Percentiles rank a stretch among this genome's conserved stretches.
Evolutionary conservation across 768 basidiomycete genomes (phyloP).

Genomic region (Termitomyces sp.): DNA sequence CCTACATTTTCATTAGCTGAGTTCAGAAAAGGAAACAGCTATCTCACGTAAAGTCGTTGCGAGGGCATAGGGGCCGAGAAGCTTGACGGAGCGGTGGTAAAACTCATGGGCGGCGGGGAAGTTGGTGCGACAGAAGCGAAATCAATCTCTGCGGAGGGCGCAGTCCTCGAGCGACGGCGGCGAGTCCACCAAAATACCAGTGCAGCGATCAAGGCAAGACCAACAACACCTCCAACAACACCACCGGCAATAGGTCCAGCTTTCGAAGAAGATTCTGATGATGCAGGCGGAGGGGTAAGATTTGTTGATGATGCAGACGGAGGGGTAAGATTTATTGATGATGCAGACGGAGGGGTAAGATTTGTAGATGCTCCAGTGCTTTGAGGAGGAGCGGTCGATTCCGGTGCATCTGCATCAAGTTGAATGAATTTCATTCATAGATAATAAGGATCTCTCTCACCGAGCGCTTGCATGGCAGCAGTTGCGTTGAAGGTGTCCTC

Average conservation of each 20-base stretch:
- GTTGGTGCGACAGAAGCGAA: constrained; percentile 13
- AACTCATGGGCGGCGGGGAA: constrained; percentile 18
- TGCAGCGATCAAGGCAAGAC: constrained; percentile 41
- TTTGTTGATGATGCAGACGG: not conserved
- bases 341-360: constrained; percentile 2
- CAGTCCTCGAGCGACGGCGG: constrained; percentile 21
- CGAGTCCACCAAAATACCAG: constrained; percentile 28
- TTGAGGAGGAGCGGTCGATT: constrained; percentile 31
- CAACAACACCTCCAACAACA: constrained; percentile 54
- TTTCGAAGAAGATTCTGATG: constrained; percentile 21
- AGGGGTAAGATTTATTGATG: constrained; percentile 7
- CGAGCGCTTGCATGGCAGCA: constrained; percentile 23
- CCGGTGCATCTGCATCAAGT: constrained; percentile 27
- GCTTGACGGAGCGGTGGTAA: constrained; percentile 9
- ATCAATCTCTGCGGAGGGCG: constrained; percentile 22
- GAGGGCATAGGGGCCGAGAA: constrained; percentile 21
- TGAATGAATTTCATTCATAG: not conserved
- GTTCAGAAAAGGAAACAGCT: not conserved
- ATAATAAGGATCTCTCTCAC: constrained; percentile 15
- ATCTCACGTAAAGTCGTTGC: constrained; percentile 40
- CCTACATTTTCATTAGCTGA: constrained; percentile 20
- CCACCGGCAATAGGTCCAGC: constrained; percentile 64
- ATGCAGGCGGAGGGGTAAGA: not conserved
- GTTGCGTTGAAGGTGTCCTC: constrained; percentile 32
- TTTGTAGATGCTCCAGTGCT: constrained; percentile 20